A percentile compares a stretch with the other conserved stretches of the same genome.
phyloP scores from a whole-genome alignment of 208 protist species.

The Leishmania tarentolae region DNA sequence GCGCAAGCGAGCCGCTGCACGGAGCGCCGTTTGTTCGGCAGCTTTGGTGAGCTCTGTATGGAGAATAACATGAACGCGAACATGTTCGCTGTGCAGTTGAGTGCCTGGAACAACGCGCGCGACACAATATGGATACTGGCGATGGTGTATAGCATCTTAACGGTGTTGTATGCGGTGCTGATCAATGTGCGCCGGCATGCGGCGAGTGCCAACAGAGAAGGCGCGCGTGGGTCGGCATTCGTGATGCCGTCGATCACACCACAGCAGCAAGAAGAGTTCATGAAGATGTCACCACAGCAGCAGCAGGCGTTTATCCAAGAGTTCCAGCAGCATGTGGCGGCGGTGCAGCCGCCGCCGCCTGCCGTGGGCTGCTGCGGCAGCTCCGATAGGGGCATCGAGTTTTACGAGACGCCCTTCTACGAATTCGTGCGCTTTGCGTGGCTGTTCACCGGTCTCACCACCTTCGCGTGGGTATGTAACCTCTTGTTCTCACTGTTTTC shows the following conservation, averaged over 20 bases:
- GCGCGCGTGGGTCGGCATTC: background rate
- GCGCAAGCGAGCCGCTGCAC: constrained; percentile 15
- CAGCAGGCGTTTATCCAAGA: constrained; percentile 54
- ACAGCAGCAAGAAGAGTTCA: constrained; percentile 42
- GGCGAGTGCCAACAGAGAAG: background rate
- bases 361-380: constrained; percentile 38
- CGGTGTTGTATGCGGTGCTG: constrained; percentile 60
- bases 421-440: constrained; percentile 84
- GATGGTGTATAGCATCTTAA: constrained; percentile 58
- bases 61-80: constrained; percentile 68
- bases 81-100: constrained; percentile 64
- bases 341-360: constrained; percentile 15
- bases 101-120: constrained; percentile 63
- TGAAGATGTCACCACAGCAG: constrained; percentile 50
- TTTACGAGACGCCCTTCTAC: constrained; percentile 87
- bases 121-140: constrained; percentile 76
- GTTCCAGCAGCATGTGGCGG: constrained; percentile 38
- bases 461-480: constrained; percentile 63
- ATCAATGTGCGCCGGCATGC: constrained; percentile 50
- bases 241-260: constrained; percentile 29
- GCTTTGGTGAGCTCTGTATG: constrained; percentile 62
- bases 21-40: constrained; percentile 35
- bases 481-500: constrained; percentile 66
- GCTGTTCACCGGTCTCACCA: constrained; percentile 69
- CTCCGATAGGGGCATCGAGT: constrained; percentile 43